These are phyloP conservation scores for Penicillium coffeae DNA, from an alignment of 495 filamentous ascomycete genomes.

Conservation along the genomic window DNA sequence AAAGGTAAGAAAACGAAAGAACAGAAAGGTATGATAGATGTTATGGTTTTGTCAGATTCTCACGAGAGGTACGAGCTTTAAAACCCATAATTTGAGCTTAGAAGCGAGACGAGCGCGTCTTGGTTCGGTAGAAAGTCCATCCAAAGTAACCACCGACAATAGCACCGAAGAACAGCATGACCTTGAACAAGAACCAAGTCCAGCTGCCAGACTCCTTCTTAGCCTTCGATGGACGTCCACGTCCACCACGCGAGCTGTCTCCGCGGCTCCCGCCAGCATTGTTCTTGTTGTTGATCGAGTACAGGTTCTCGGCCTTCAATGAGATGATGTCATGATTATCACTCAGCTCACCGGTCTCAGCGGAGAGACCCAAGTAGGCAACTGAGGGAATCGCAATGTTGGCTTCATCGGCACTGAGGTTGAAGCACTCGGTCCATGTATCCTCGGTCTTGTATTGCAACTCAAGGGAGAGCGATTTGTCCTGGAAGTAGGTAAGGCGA, in stretches of 20 bases:
- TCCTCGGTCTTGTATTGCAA: conserved; percentile 88
- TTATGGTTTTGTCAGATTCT: background rate
- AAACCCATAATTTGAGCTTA: conserved; percentile 27
- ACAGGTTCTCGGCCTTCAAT: conserved; percentile 83
- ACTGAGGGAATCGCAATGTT: conserved; percentile 82
- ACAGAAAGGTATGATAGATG: conserved; percentile 1
- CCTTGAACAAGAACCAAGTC: conserved; percentile 90
- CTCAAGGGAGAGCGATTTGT: conserved; percentile 86
- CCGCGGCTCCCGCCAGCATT: conserved; percentile 37
- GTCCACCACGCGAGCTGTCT: conserved; percentile 22
- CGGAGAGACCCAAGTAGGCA: conserved; percentile 90
- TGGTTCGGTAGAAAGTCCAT: conserved; percentile 74
- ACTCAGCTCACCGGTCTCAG: conserved; percentile 92
- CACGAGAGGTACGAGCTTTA: background rate
- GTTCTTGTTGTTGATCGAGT: conserved; percentile 50
- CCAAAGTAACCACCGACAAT: conserved; percentile 75
- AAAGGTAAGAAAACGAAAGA: background rate
- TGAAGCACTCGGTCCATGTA: conserved; percentile 89
- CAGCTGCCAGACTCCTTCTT: conserved; percentile 62
- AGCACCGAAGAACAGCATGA: conserved; percentile 67
- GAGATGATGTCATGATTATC: conserved; percentile 98
- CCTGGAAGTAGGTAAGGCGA: conserved; percentile 92
- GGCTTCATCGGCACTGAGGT: conserved; percentile 54
- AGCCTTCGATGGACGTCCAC: conserved; percentile 33
- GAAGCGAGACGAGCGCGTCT: conserved; percentile 74